Percentiles rank a stretch among this genome's conserved stretches.
Evolutionary conservation across 2,329 filamentous ascomycete genomes (phyloP).

Genomic region (Colletotrichum lini): DNA sequence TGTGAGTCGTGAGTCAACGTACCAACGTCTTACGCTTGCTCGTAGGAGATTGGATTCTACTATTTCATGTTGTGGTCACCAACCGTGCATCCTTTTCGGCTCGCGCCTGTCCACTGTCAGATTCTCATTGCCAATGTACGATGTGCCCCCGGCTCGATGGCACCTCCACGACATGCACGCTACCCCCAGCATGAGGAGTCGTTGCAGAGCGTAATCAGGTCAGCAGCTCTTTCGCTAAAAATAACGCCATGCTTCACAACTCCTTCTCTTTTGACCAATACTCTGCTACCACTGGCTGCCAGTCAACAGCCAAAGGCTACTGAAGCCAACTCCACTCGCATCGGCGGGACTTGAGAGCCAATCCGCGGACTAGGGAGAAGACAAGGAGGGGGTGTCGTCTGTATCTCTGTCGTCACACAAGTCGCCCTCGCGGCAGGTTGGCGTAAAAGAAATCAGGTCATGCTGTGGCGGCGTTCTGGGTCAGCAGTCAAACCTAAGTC

Average conservation of each 20-base stretch:
- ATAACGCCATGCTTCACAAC: neutral
- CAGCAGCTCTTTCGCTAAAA: neutral
- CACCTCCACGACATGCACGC: neutral
- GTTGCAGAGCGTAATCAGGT: neutral
- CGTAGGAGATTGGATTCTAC: no score
- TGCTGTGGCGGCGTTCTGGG: neutral
- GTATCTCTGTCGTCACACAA: neutral
- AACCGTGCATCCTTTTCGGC: neutral
- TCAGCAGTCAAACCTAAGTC: neutral
- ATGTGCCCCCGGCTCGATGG: neutral
- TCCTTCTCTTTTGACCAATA: neutral
- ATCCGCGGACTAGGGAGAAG: neutral
- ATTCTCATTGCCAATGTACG: neutral
- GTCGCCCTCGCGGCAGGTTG: neutral
- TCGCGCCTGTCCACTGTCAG: neutral
- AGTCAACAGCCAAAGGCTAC: neutral
- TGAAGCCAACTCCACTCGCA: neutral
- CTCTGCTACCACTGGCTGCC: neutral
- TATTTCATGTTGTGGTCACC: neutral
- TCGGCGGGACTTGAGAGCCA: conserved; percentile 1
- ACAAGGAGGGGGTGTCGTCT: neutral
- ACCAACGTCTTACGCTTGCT: neutral
- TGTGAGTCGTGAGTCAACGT: neutral
- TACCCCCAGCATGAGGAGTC: neutral
- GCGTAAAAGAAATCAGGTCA: neutral